Conservation (phyloP, 371 early-diverging fungal species). For the Thermomucor indicae-seudaticae region DNA sequence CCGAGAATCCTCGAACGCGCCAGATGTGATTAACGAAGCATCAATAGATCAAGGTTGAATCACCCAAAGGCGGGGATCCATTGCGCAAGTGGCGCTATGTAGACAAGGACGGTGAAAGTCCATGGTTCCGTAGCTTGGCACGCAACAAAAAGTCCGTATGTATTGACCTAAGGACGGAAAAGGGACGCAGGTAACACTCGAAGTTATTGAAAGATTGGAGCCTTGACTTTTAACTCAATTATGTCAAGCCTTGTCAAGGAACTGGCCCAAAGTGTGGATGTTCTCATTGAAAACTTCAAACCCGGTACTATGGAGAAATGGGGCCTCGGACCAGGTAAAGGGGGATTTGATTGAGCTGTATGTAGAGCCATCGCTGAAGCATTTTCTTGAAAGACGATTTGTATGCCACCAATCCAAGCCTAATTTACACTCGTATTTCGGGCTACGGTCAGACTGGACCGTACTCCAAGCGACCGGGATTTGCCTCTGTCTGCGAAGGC, state of each 20-base stretch:
- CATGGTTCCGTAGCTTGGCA: slow-evolving; percentile 48
- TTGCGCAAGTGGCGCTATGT: slow-evolving; percentile 48
- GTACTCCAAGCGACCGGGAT: slow-evolving; percentile 49
- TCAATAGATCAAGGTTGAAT: slow-evolving; percentile 49
- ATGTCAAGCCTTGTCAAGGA: slow-evolving; percentile 35
- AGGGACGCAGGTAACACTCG: slow-evolving; percentile 37
- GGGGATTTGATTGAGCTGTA: background rate
- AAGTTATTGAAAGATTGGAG: background rate
- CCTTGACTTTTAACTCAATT: background rate
- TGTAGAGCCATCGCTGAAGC: too few species aligned
- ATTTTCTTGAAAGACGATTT: slow-evolving; percentile 29
- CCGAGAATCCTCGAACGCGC: background rate
- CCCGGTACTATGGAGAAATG: slow-evolving; percentile 62
- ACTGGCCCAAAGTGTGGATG: slow-evolving; percentile 45
- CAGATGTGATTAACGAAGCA: background rate
- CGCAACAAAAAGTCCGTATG: slow-evolving; percentile 56
- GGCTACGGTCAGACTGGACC: slow-evolving; percentile 58
- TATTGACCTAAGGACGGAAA: slow-evolving; percentile 40
- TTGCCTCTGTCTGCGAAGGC: slow-evolving; percentile 57
- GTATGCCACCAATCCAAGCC: slow-evolving; percentile 32
- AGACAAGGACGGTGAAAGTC: slow-evolving; percentile 46
- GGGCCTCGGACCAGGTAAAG: slow-evolving; percentile 52
- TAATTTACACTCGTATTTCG: slow-evolving; percentile 52
- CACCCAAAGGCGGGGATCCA: slow-evolving; percentile 51
- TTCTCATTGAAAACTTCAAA: slow-evolving; percentile 55